Evolutionary conservation across 352 stramenopile genomes (phyloP).

Genomic region (Pythium grandisporangium): DNA sequence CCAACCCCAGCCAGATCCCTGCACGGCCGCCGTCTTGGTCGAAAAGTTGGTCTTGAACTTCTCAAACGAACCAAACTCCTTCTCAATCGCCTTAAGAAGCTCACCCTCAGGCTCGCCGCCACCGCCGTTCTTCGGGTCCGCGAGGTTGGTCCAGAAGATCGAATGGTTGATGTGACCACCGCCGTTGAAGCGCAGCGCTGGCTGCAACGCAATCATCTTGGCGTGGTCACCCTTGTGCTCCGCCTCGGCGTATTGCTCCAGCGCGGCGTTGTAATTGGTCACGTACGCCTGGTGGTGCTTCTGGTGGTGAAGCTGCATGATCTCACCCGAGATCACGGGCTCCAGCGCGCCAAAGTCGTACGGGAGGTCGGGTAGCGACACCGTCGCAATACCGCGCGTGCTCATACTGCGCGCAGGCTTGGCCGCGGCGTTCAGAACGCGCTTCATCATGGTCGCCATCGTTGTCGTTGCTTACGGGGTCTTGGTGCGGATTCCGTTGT

Average conservation of each 20-base stretch:
- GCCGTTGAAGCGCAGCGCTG: conserved; percentile 96
- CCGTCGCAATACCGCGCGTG: conserved; percentile 47
- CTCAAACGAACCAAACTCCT: conserved; percentile 91
- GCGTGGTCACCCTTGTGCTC: conserved; percentile 83
- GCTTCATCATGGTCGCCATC: conserved; percentile 12
- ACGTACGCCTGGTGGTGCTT: conserved; percentile 98
- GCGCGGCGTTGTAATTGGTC: conserved; percentile 91
- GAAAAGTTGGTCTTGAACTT: conserved; percentile 87
- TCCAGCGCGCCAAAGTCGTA: conserved; percentile 87
- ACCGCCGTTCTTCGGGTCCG: conserved; percentile 60
- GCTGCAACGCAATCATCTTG: conserved; percentile 87
- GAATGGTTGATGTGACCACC: conserved; percentile 98
- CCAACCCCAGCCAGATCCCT: conserved; percentile 98
- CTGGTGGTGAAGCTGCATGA: conserved; percentile 94
- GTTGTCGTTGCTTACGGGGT: conserved; percentile 1
- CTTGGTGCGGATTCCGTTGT: no score
- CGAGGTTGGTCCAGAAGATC: conserved; percentile 98
- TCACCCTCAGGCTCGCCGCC: conserved; percentile 75
- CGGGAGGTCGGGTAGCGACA: conserved; percentile 72
- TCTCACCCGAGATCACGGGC: conserved; percentile 82
- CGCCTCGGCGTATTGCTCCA: conserved; percentile 92
- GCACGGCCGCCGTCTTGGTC: conserved; percentile 87
- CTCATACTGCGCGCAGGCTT: conserved; percentile 7
- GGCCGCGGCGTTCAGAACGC: not conserved
- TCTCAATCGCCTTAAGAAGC: conserved; percentile 86